phyloP scores from a whole-genome alignment of 75 land plant species.

The Pinus tabuliformis region DNA sequence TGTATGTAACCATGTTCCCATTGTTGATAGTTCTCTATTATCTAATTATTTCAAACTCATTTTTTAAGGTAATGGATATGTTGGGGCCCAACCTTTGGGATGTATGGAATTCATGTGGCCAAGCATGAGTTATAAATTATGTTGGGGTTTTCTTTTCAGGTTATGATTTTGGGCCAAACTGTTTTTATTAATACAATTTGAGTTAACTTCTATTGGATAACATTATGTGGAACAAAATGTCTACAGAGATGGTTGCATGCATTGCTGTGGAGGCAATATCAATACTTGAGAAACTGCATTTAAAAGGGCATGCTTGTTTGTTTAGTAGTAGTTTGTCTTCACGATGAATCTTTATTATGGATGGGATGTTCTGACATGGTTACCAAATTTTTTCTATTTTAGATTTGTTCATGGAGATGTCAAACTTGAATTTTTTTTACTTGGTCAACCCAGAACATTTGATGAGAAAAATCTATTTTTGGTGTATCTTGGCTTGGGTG shows the following conservation, averaged over 20 bases:
- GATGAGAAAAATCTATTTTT: slow-evolving; percentile 94
- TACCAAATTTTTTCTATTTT: neutral
- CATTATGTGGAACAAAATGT: slow-evolving; percentile 58
- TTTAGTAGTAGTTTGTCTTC: neutral
- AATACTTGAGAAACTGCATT: slow-evolving; percentile 89
- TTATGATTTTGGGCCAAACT: slow-evolving; percentile 4
- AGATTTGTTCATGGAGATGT: slow-evolving; percentile 99
- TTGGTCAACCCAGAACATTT: slow-evolving; percentile 81
- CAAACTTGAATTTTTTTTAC: slow-evolving; percentile 92
- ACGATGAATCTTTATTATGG: neutral
- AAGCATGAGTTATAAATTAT: slow-evolving; percentile 61
- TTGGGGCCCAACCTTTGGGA: slow-evolving; percentile 96
- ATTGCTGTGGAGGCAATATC: slow-evolving; percentile 96
- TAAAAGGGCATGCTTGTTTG: slow-evolving; percentile 56
- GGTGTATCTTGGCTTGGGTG: slow-evolving; percentile 94
- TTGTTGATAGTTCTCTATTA: neutral
- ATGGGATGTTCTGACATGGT: neutral
- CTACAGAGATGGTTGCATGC: slow-evolving; percentile 92
- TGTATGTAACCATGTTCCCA: neutral
- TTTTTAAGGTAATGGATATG: slow-evolving; percentile 86
- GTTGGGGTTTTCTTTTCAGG: neutral
- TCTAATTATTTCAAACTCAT: neutral
- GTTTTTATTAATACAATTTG: neutral
- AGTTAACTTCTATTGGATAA: neutral
- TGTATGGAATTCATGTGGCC: slow-evolving; percentile 88